Evolutionary conservation across 768 basidiomycete genomes (phyloP).

Genomic region (Lactarius quietus): DNA sequence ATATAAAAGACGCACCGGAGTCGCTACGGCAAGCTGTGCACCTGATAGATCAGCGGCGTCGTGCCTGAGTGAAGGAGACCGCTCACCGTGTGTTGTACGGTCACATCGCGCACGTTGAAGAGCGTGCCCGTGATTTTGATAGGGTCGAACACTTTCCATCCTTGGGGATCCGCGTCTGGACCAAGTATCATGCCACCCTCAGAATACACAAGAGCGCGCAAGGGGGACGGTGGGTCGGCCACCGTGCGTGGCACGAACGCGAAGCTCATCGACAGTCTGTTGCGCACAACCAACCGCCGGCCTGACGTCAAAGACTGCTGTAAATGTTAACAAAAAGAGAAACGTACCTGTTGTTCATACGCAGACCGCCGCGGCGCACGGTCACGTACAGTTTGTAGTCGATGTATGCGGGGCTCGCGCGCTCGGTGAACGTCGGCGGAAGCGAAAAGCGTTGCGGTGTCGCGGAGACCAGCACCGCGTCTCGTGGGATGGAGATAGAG

Average conservation of each 20-base stretch:
- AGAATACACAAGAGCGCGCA: constrained; percentile 38
- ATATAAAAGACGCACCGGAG: constrained; percentile 37
- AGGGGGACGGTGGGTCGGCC: constrained; percentile 36
- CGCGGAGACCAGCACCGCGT: neutral
- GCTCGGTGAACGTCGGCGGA: constrained; percentile 32
- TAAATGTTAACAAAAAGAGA: neutral
- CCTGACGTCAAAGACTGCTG: neutral
- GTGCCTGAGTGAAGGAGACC: neutral
- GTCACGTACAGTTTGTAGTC: constrained; percentile 53
- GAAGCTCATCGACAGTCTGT: constrained; percentile 36
- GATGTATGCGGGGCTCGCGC: constrained; percentile 51
- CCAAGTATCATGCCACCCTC: constrained; percentile 35
- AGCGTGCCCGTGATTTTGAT: constrained; percentile 36
- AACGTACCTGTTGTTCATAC: constrained; percentile 47
- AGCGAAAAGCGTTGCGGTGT: neutral
- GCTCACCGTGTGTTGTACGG: constrained; percentile 36
- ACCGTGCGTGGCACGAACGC: constrained; percentile 35
- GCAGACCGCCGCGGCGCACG: constrained; percentile 46
- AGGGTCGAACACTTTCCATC: constrained; percentile 38
- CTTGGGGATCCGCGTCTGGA: constrained; percentile 41
- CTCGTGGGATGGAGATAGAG: constrained; percentile 14
- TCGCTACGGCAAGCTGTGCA: constrained; percentile 46
- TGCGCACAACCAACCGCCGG: constrained; percentile 1
- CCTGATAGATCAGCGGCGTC: neutral
- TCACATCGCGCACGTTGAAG: constrained; percentile 34